phyloP scores from a whole-genome alignment of 176 grass and related monocot species.

The Poa annua region DNA sequence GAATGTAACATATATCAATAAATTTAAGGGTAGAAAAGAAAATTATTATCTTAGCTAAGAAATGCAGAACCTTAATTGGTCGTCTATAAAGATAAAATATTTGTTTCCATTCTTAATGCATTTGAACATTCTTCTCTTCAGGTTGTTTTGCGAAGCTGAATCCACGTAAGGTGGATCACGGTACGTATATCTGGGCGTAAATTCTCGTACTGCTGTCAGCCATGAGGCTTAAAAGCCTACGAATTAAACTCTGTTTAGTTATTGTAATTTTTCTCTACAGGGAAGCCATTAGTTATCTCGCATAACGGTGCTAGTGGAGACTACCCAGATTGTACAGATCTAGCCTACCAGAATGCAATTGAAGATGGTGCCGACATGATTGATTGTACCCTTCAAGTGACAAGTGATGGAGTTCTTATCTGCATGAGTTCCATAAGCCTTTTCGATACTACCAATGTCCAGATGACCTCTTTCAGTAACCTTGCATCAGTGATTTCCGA shows the following conservation, averaged over 20 bases:
- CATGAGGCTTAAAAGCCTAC: constrained; percentile 14
- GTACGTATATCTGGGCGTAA: constrained; percentile 56
- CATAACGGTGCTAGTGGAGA: constrained; percentile 88
- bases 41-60: neutral
- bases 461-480: constrained; percentile 46
- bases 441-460: constrained; percentile 53
- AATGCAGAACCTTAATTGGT: constrained; percentile 12
- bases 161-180: constrained; percentile 55
- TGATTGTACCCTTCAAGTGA: constrained; percentile 86
- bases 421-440: constrained; percentile 91
- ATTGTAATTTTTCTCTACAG: constrained; percentile 40
- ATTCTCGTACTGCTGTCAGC: neutral
- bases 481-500: constrained; percentile 35
- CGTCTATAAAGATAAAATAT: neutral
- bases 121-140: constrained; percentile 53
- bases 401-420: constrained; percentile 56
- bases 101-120: constrained; percentile 7
- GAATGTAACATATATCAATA: neutral
- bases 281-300: constrained; percentile 69
- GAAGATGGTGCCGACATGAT: constrained; percentile 81
- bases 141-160: constrained; percentile 76
- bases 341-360: constrained; percentile 67
- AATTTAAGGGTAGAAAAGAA: neutral
- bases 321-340: constrained; percentile 78
- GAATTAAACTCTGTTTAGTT: constrained; percentile 21